These are phyloP conservation scores for Rhodotorula sp. DNA, from an alignment of 1,284 basidiomycete genomes.

Conservation along the genomic window DNA sequence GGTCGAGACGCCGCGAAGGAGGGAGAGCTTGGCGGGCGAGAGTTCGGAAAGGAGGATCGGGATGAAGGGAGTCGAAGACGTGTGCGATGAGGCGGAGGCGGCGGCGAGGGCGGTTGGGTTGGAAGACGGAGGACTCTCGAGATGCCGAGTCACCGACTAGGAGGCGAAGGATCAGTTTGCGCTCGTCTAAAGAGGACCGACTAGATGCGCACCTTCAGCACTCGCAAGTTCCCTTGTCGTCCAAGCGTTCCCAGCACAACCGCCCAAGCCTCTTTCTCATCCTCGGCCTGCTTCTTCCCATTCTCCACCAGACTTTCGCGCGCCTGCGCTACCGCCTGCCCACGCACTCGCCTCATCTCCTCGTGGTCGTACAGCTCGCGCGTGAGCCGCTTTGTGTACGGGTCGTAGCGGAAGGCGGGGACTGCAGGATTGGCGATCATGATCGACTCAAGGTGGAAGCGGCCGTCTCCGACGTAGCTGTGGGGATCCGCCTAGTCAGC, in stretches of 20 bases:
- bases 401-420: conserved; percentile 96
- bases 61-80: conserved; percentile 61
- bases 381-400: conserved; percentile 96
- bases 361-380: conserved; percentile 86
- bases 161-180: conserved; percentile 6
- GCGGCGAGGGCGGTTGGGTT: conserved; percentile 40
- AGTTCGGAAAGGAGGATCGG: conserved; percentile 93
- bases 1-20: conserved; percentile 74
- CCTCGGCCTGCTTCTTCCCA: conserved; percentile 1
- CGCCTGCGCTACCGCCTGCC: conserved; percentile 74
- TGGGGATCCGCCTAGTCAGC: neutral
- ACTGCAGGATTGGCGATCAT: conserved; percentile 99
- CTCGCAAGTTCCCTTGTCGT: conserved; percentile 86
- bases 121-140: conserved; percentile 53
- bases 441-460: conserved; percentile 96
- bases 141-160: conserved; percentile 73
- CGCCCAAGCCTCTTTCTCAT: conserved; percentile 64
- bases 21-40: conserved; percentile 84
- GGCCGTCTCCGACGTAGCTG: conserved; percentile 95
- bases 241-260: conserved; percentile 95
- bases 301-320: conserved; percentile 59
- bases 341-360: conserved; percentile 75
- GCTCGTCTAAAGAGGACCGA: neutral
- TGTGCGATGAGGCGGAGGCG: conserved; percentile 1
- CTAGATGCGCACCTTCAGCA: conserved; percentile 63